Evolutionary conservation across 805 yeast species (phyloP), one percentile per base, ranked within the genome.

Genomic region (Candida michaelii): DNA sequence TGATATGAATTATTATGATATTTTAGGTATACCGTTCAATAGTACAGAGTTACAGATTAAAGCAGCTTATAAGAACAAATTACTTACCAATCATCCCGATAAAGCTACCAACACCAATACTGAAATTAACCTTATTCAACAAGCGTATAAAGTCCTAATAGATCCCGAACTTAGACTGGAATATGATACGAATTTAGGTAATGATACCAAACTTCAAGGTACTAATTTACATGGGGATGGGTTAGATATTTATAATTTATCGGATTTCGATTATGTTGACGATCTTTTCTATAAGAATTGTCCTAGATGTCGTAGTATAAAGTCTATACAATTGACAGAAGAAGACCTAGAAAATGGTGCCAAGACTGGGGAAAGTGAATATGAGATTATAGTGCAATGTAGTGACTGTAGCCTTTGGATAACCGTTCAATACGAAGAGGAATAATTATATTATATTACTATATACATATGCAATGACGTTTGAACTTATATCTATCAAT

Each of bases 351-450:
- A 65, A 13, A 66, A 71, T 4, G 71, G 71, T 42, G 83, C 80
- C 0, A 71, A 76, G 0, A 74, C 71, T 27, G 82, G 79, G 12
- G 75, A 63, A 13, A 74, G 82, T 0, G 67, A 67, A 12, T 83
- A 70, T 49, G 85, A 83, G 48, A 73, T 90, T 1, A 71, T 87
- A 16, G 79, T 87, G 0, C 96, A 90, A 54, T 91, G 98, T 58
- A 58, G 66, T 10, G 81, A 85, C 24, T 91, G 98, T 60, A 86
- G 95, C 58, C 58, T 89, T 23, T 91, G 97, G 96, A 62, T 91
- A 18, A 79, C 80, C 39, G 89, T 91, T 1, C 74, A 71, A 49
- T 87, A 83, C 54, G 79, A 71, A 50, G 89, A 80, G 49, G 67
- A 40, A 17, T 18, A 18, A 30, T 18, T 19, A 5, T 4, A 29